Percentiles rank a stretch among this genome's conserved stretches.
phyloP scores from a whole-genome alignment of 2,329 filamentous ascomycete species.

The Epichloe festucae region DNA sequence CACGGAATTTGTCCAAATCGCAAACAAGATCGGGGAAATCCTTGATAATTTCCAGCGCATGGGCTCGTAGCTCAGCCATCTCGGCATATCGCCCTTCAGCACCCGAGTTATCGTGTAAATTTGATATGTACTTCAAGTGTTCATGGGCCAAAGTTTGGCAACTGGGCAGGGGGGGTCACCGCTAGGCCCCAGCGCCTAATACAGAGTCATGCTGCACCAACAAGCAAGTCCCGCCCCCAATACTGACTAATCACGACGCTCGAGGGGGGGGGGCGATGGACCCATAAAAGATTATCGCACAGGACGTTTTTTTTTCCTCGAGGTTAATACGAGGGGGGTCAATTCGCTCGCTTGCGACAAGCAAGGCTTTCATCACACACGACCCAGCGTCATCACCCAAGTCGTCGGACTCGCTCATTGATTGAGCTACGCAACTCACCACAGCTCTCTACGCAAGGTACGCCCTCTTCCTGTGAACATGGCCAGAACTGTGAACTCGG shows the following conservation, averaged over 20 bases:
- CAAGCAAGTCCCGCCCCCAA: too few species aligned
- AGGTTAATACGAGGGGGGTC: not conserved
- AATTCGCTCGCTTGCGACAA: not conserved
- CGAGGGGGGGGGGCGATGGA: not conserved
- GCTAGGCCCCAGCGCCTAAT: not conserved
- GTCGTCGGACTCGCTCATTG: not conserved
- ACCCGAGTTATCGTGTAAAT: too few species aligned
- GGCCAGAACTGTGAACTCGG: not conserved
- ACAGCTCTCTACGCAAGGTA: not conserved
- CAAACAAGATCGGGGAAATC: too few species aligned
- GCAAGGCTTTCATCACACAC: not conserved
- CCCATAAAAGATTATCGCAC: not conserved
- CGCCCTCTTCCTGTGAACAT: not conserved
- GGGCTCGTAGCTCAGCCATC: too few species aligned
- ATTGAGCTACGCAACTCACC: not conserved
- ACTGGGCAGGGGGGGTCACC: too few species aligned
- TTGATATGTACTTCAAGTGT: too few species aligned
- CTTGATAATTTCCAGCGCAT: too few species aligned
- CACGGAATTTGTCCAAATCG: too few species aligned
- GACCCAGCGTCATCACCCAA: not conserved
- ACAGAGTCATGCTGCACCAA: too few species aligned
- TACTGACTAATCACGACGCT: constrained; percentile 5
- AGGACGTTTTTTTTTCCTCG: not conserved
- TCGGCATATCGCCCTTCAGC: too few species aligned
- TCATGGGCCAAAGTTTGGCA: too few species aligned